A percentile compares a stretch with the other conserved stretches of the same genome.
These are phyloP conservation scores for Kluyveromyces wickerhamii DNA, from an alignment of 805 yeast species.

Conservation along the genomic window DNA sequence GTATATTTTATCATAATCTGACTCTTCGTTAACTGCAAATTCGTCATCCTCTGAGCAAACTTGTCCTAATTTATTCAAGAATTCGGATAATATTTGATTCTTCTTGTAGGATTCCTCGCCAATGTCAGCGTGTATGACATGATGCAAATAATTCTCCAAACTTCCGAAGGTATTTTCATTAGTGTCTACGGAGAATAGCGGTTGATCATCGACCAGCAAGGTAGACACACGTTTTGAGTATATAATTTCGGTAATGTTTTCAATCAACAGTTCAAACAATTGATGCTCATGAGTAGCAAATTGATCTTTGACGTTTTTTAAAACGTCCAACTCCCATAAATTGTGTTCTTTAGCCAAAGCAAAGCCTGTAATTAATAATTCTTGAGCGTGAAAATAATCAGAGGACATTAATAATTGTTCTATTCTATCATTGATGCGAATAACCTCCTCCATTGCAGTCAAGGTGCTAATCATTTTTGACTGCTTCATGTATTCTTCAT, in stretches of 20 bases:
- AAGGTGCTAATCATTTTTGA: constrained; percentile 64
- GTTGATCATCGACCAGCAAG: constrained; percentile 19
- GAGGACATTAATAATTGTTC: constrained; percentile 66
- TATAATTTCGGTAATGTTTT: constrained; percentile 64
- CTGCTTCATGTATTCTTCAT: constrained; percentile 52
- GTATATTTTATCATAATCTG: constrained; percentile 31
- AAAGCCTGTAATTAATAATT: constrained; percentile 39
- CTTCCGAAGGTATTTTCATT: constrained; percentile 29
- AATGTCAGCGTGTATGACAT: constrained; percentile 51
- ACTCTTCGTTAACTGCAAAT: constrained; percentile 20
- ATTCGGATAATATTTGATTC: constrained; percentile 31
- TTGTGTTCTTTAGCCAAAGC: constrained; percentile 42
- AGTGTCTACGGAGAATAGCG: constrained; percentile 12
- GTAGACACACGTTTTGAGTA: constrained; percentile 39
- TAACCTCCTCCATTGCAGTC: constrained; percentile 55
- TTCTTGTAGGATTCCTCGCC: constrained; percentile 39
- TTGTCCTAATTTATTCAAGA: constrained; percentile 25
- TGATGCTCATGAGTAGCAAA: constrained; percentile 49
- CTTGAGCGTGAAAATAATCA: constrained; percentile 58
- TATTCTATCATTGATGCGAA: constrained; percentile 49
- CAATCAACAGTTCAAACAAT: constrained; percentile 65
- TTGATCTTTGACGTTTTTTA: constrained; percentile 42
- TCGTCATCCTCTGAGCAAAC: constrained; percentile 5
- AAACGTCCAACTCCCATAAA: constrained; percentile 51
- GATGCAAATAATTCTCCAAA: constrained; percentile 47